phyloP scores from a whole-genome alignment of 805 yeast genomes.

The Pichia exigua region DNA sequence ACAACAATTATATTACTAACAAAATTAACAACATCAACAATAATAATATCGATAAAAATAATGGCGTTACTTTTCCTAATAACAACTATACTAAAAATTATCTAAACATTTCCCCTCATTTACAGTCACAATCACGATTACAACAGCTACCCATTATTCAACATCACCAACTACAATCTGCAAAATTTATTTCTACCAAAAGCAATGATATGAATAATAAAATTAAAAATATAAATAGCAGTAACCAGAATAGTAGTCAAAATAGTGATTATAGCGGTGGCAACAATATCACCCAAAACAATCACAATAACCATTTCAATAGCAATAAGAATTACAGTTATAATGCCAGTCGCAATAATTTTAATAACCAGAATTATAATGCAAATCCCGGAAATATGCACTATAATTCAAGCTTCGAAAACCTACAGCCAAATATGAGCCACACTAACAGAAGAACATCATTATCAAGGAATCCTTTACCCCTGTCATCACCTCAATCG shows the following conservation, averaged over 20 bases:
- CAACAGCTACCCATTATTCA: too few species aligned
- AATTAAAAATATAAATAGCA: not conserved
- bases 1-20: too few species aligned
- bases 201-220: not conserved
- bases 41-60: not conserved
- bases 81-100: not conserved
- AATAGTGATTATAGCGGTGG: not conserved
- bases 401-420: not conserved
- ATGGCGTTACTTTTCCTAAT: not conserved
- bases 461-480: not conserved
- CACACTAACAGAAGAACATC: not conserved
- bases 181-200: not conserved
- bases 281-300: not conserved
- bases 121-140: too few species aligned
- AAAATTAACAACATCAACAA: too few species aligned
- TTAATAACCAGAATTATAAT: not conserved
- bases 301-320: not conserved
- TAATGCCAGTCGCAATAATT: not conserved
- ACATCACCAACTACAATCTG: too few species aligned
- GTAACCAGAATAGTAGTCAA: too few species aligned
- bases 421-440: not conserved
- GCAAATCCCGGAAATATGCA: not conserved
- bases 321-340: not conserved
- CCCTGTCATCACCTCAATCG: not conserved
- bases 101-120: too few species aligned